phyloP scores from a whole-genome alignment of 352 stramenopile species.

The Pythium folliculosum region DNA sequence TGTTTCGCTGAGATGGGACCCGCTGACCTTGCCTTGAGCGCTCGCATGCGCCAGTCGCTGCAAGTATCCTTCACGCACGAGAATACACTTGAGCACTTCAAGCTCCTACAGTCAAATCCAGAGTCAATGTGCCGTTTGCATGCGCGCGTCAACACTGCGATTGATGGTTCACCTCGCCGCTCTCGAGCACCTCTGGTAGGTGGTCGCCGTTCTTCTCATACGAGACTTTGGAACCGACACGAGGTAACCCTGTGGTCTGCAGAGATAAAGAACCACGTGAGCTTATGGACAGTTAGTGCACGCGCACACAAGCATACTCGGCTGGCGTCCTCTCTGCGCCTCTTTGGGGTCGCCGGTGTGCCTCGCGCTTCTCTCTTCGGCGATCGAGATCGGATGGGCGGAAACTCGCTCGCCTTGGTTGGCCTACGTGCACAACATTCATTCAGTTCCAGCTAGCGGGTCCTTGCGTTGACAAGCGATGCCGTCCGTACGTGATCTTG shows the following conservation, averaged over 20 bases:
- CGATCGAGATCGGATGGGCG: conserved; percentile 24
- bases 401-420: conserved; percentile 17
- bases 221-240: conserved; percentile 42
- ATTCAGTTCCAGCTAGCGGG: not conserved
- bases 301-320: conserved; percentile 1
- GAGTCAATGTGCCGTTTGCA: not conserved
- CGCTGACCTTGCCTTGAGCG: conserved; percentile 41
- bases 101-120: conserved; percentile 54
- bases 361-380: conserved; percentile 27
- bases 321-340: conserved; percentile 2
- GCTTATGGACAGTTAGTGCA: not conserved
- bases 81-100: conserved; percentile 88
- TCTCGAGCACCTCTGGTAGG: conserved; percentile 37
- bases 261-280: not conserved
- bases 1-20: conserved; percentile 61
- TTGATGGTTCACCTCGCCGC: conserved; percentile 40
- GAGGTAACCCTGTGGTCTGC: conserved; percentile 34
- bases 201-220: conserved; percentile 19
- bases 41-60: conserved; percentile 64
- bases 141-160: not conserved
- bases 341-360: not conserved
- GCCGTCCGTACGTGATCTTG: conserved; percentile 11
- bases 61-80: conserved; percentile 89
- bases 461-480: not conserved
- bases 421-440: not conserved